These are phyloP conservation scores for Triangularia verruculosa DNA, from an alignment of 2,329 filamentous ascomycete genomes.

Conservation along the genomic window DNA sequence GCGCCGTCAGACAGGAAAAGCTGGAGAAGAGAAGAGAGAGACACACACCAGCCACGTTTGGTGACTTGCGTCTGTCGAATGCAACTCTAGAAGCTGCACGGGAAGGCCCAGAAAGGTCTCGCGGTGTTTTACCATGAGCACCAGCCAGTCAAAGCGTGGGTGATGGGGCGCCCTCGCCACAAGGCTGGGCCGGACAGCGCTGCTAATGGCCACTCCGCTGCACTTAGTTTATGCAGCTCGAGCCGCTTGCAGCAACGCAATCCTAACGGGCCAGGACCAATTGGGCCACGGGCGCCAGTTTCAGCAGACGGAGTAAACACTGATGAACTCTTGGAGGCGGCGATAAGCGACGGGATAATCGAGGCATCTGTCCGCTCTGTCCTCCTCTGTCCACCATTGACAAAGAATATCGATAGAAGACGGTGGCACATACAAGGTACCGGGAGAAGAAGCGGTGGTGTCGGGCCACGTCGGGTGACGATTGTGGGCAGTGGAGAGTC, in stretches of 20 bases:
- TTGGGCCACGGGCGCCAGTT: slow-evolving; percentile 25
- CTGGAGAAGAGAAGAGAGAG: not conserved
- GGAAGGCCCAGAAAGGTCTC: slow-evolving; percentile 20
- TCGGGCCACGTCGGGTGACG: slow-evolving; percentile 29
- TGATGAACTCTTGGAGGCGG: slow-evolving; percentile 2
- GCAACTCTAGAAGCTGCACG: slow-evolving; percentile 7
- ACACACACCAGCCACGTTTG: slow-evolving; percentile 3
- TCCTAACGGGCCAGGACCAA: slow-evolving; percentile 21
- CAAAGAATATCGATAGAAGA: not conserved
- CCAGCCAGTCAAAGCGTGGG: slow-evolving; percentile 24
- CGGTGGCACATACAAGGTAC: too few species aligned
- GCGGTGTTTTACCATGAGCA: slow-evolving; percentile 19
- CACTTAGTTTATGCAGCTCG: slow-evolving; percentile 27
- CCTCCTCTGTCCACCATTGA: not conserved
- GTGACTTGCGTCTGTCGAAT: slow-evolving; percentile 14
- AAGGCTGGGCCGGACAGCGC: slow-evolving; percentile 24
- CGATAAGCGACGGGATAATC: not conserved
- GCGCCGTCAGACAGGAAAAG: not conserved
- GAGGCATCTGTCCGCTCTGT: not conserved
- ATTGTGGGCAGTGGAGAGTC: slow-evolving; percentile 12
- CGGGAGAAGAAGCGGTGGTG: slow-evolving; percentile 15
- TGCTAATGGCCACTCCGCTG: slow-evolving; percentile 26
- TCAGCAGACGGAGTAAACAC: slow-evolving; percentile 22
- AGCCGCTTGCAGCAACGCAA: slow-evolving; percentile 24
- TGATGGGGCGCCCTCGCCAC: slow-evolving; percentile 22